These are phyloP conservation scores for Scutellaria barbata DNA, from an alignment of 257 asterid species.

Conservation along the genomic window DNA sequence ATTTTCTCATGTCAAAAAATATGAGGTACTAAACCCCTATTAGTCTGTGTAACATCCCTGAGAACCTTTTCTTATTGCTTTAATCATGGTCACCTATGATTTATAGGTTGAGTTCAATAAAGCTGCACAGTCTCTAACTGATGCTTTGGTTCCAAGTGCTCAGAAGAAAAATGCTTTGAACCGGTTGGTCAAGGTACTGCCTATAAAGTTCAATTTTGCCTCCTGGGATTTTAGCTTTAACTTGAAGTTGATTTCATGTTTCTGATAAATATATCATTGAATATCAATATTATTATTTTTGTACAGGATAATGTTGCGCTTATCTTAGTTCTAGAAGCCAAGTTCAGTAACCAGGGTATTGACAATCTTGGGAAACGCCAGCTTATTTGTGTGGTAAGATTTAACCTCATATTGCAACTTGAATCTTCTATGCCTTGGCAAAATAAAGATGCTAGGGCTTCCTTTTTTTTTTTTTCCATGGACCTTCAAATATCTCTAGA, in stretches of 20 bases:
- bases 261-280: neutral
- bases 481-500: neutral
- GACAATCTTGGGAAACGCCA: constrained; percentile 91
- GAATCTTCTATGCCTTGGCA: neutral
- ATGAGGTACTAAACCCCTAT: constrained; percentile 64
- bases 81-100: constrained; percentile 23
- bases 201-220: constrained; percentile 5
- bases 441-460: constrained; percentile 1
- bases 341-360: constrained; percentile 73
- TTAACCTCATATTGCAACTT: constrained; percentile 16
- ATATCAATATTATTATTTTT: constrained; percentile 26
- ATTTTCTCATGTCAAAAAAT: constrained; percentile 92
- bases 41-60: constrained; percentile 25
- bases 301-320: constrained; percentile 92
- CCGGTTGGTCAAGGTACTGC: constrained; percentile 82
- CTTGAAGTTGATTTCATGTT: constrained; percentile 17
- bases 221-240: constrained; percentile 16
- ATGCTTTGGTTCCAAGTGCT: constrained; percentile 75
- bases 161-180: constrained; percentile 79
- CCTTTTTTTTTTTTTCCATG: neutral
- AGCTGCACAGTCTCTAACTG: constrained; percentile 96
- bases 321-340: constrained; percentile 93
- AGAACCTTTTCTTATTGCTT: constrained; percentile 20
- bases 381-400: constrained; percentile 95
- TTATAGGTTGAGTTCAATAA: constrained; percentile 94